Conservation (phyloP, 192 early-diverging fungal species). For the Backusella morwellensis region DNA sequence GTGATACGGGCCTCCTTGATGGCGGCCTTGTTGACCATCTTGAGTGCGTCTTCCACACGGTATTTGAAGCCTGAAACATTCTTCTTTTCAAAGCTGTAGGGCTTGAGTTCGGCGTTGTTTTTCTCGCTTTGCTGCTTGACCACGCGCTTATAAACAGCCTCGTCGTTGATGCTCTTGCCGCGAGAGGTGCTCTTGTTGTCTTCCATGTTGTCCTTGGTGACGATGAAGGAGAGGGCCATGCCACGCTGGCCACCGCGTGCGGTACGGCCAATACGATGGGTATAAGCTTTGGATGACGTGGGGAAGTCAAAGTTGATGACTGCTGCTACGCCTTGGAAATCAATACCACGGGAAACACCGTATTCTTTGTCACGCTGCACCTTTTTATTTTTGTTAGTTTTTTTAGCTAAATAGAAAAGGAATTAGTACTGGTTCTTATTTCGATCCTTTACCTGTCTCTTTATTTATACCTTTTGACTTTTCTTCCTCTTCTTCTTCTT, state of each 20-base stretch:
- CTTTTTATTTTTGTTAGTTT: constrained; percentile 45
- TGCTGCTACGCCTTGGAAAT: constrained; percentile 88
- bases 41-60: constrained; percentile 83
- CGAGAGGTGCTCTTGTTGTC: constrained; percentile 32
- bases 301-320: constrained; percentile 99
- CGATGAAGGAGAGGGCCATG: constrained; percentile 86
- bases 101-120: constrained; percentile 53
- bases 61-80: constrained; percentile 92
- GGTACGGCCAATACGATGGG: constrained; percentile 93
- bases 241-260: constrained; percentile 89
- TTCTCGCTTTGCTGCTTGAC: constrained; percentile 59
- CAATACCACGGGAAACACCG: constrained; percentile 94
- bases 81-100: constrained; percentile 87
- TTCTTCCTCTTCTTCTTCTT: constrained; percentile 24
- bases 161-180: constrained; percentile 51
- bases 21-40: constrained; percentile 67
- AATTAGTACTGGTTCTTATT: no score
- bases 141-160: constrained; percentile 71
- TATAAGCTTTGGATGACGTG: constrained; percentile 77
- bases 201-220: constrained; percentile 45
- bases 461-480: constrained; percentile 18
- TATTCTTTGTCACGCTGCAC: constrained; percentile 79
- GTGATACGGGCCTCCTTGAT: constrained; percentile 92
- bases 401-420: background rate
- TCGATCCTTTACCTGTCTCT: constrained; percentile 8